A percentile compares a stretch with the other conserved stretches of the same genome.
Conservation (phyloP, 805 yeast species). For the Wickerhamomyces kurtzmanii region DNA sequence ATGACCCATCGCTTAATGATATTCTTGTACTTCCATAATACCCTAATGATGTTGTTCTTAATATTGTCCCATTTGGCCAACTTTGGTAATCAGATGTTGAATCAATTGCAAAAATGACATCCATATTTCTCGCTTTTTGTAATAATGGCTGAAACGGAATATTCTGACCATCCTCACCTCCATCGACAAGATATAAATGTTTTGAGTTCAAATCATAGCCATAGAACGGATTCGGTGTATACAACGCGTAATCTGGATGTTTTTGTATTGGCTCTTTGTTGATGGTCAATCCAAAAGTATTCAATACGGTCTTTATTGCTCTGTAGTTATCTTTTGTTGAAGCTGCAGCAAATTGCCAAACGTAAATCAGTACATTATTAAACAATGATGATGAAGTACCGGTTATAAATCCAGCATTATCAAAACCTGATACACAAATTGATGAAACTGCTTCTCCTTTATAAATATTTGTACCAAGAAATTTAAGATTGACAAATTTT, state of each 20-base stretch:
- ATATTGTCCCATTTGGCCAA: constrained; percentile 51
- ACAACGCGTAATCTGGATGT: constrained; percentile 51
- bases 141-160: constrained; percentile 59
- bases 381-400: constrained; percentile 60
- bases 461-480: constrained; percentile 37
- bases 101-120: constrained; percentile 55
- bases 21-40: constrained; percentile 11
- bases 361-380: constrained; percentile 37
- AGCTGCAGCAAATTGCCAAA: constrained; percentile 28
- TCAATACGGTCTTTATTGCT: constrained; percentile 27
- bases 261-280: constrained; percentile 19
- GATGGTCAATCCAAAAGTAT: constrained; percentile 33
- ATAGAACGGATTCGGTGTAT: constrained; percentile 55
- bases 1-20: too few species aligned
- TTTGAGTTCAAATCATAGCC: constrained; percentile 18
- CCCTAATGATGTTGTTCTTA: constrained; percentile 21
- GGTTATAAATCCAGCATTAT: constrained; percentile 48
- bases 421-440: constrained; percentile 42
- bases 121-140: constrained; percentile 51
- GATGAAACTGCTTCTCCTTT: constrained; percentile 30
- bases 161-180: constrained; percentile 73
- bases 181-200: constrained; percentile 50
- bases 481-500: constrained; percentile 39
- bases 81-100: constrained; percentile 41
- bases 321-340: constrained; percentile 20